Evolutionary conservation across 2,329 filamentous ascomycete genomes (phyloP), one percentile per base, ranked within the genome.

Genomic region (Xylaria sp.): DNA sequence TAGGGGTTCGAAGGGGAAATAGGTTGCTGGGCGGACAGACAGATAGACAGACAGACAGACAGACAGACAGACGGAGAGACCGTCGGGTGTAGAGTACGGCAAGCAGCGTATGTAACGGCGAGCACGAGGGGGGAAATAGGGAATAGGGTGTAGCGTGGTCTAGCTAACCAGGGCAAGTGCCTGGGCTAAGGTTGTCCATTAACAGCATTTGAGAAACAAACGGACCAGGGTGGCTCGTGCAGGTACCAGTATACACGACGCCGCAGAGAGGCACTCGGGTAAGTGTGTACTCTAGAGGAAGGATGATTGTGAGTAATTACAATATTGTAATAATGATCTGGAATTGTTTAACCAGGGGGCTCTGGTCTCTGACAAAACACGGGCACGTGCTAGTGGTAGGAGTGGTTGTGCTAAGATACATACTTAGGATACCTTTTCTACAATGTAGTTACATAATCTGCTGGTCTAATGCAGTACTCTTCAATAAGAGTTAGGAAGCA

Each of bases 41-140:
- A 34, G 31, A 34, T 6, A 34, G 31, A n/a, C n/a, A n/a, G n/a
- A 34, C 31, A 34, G 31, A 28, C 28, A 37, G 18, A 12, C 52
- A 20, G 18, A 28, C 28, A 6, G 28, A 28, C 28, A 6, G 28
- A 28, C 28, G 28, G 28, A 28, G 28, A 28, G 28, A 7, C 52
- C 52, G 2, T 55, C 52, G 23, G 52, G 34, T 37, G 34, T 37
- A 37, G 34, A 37, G 28, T 56, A 56, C 31, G 23, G 50, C 15
- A 28, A 52, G 52, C 25, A 13, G 52, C 39, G 52, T 56, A 56
- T 56, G 52, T 56, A 56, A 56, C 34, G 52, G 28, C 20, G 46
- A 25, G 46, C 13, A 13, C 28, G 25, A 15, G 18, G 12, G 5
- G 28, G 28, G 28, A 6, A 28, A 28, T 28, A 28, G 28, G 28